Evolutionary conservation across 169 alveolate species (phyloP), one percentile per base, ranked within the genome.

Genomic region (Eimeria zaria): DNA sequence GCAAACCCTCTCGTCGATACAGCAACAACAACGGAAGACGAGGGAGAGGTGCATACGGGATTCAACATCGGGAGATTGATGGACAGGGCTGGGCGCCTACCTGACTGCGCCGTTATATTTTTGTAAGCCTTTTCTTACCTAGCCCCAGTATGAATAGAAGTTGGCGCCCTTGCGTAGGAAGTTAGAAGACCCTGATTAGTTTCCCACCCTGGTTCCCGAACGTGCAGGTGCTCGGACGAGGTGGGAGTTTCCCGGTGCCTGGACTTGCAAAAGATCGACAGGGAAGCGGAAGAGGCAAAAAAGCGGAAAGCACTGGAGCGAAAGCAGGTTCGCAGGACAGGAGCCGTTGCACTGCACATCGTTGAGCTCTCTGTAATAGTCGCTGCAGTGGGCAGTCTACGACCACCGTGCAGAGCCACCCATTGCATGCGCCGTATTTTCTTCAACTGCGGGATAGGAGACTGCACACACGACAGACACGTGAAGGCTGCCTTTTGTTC

Each of bases 21-120:
- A 36, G 91, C 69, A 85, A 60, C 58, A 36, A 27, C 78, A 58
- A 33, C 78, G 20, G 55, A n/a, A 48, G 93, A 62, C 12, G 60
- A 55, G 27, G 78, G 48, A 41, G 92, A 84, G 62, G 78, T 12
- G 33, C 81, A 60, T 6, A 27, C 11, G 27, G 27, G 64, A 2
- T 16, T 85, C 44, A 85, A 85, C 41, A 85, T 85, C 3, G 93
- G 93, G 64, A 51, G 71, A 33, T 12, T 85, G 81, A 85, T 85
- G 93, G 93, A 85, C 81, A 85, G 41, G 93, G 58, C 93, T 41
- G 93, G 93, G 51, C 76, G 93, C 44, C 81, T 85, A n/a, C 93
- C 93, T 33, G 93, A 85, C 81, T 60, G 93, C 58, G 93, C 41
- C 71, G 93, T 85, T 30, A 85, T 85, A 85, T 85, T 85, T 36